Evolutionary conservation across 768 basidiomycete genomes (phyloP), one percentile per base, ranked within the genome.

Genomic region (Leccinum subgranulosum): DNA sequence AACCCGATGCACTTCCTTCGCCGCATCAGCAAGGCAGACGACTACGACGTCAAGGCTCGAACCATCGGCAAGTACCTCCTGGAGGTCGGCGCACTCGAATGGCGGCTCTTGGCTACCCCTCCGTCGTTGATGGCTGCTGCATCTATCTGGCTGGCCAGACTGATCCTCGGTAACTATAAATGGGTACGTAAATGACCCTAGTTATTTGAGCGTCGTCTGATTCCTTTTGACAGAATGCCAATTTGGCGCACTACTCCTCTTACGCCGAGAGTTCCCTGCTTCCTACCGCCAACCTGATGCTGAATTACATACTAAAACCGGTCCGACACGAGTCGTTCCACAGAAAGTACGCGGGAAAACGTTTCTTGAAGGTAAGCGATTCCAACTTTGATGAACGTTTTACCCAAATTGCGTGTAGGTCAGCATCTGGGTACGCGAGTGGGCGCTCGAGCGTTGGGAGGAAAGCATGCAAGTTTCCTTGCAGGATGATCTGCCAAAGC

Each of bases 41-140:
- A 87, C 55, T 96, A 93, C 72, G 90, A 95, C 64, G 81, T 90
- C 29, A 84, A 92, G 63, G 87, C 87, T 15, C 77, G 94, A 56
- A 94, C 94, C 3, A 80, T 97, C 19, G 92, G 86, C 34, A 97
- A 98, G 72, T 98, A 93, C 73, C 79, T 97, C 52, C 76, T 95
- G 53, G 95, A 97, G 76, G 90, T 97, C 50, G 83, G 84, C 12
- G 83, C 84, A 51, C 77, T 97, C 19, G 94, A 98, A 62, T 84
- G 87, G 78, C 77, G 82, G n/a, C 76, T 98, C 60, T 76, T 98
- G 47, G 77, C 79, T 2, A 82, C 84, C 6, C 81, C 87, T 9
- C 91, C 95, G 3, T 92, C 90, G 27, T 66, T 90, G 61, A 73
- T 94, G 57, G 89, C 93, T 11, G 94, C 94, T 0, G 86, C 92